Evolutionary conservation across 805 yeast genomes (phyloP).

Genomic region (Ogataea saltuana): DNA sequence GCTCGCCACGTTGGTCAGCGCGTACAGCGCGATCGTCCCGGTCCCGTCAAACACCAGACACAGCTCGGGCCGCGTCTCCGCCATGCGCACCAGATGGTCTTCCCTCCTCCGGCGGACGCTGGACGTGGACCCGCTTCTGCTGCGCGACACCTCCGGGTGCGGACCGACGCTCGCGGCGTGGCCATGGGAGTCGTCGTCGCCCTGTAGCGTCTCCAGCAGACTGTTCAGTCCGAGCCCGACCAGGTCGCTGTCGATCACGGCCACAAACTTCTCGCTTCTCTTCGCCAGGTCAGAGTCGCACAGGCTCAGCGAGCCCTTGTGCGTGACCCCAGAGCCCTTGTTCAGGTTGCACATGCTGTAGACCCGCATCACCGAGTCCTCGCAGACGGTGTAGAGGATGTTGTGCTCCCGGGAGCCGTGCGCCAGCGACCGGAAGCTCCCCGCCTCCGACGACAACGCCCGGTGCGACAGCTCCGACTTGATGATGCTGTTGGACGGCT

Average conservation of each 20-base stretch:
- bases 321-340: constrained; percentile 54
- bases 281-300: constrained; percentile 17
- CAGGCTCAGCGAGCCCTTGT: constrained; percentile 54
- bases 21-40: constrained; percentile 46
- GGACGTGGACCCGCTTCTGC: constrained; percentile 19
- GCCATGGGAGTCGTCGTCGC: constrained; percentile 6
- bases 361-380: constrained; percentile 58
- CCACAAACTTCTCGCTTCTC: constrained; percentile 24
- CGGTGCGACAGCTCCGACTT: constrained; percentile 22
- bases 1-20: constrained; percentile 50
- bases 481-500: constrained; percentile 33
- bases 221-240: constrained; percentile 33
- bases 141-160: constrained; percentile 12
- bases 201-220: constrained; percentile 23
- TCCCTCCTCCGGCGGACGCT: constrained; percentile 18
- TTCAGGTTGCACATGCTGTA: constrained; percentile 70
- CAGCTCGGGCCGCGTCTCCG: constrained; percentile 35
- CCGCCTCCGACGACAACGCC: constrained; percentile 9
- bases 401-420: constrained; percentile 40
- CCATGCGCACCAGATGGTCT: constrained; percentile 27
- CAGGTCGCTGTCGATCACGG: constrained; percentile 41
- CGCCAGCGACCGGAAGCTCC: constrained; percentile 8
- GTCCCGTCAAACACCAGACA: constrained; percentile 44
- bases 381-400: constrained; percentile 63
- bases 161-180: background rate